Evolutionary conservation across 257 asterid genomes (phyloP).

Genomic region (Plantago major): DNA sequence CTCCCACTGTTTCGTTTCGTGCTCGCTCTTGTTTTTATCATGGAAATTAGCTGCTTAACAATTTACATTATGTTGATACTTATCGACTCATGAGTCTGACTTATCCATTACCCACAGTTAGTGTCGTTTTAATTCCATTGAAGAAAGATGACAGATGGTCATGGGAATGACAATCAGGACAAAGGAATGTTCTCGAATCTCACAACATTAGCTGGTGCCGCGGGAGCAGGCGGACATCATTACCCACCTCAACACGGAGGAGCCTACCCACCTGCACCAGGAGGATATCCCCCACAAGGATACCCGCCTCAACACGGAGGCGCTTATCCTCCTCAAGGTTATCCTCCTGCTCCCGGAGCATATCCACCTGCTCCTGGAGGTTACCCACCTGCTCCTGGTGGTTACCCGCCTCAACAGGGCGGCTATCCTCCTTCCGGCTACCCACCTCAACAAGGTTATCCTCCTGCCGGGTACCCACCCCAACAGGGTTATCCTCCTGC

Average conservation of each 20-base stretch:
- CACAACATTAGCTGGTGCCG: conserved; percentile 53
- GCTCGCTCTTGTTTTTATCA: too few relatives aligned
- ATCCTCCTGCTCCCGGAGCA: conserved; percentile 29
- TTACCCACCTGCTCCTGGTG: conserved; percentile 35
- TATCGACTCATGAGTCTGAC: neutral
- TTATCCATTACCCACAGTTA: conserved; percentile 13
- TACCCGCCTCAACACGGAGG: conserved; percentile 43
- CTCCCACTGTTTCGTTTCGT: too few relatives aligned
- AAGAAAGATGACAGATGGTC: conserved; percentile 40
- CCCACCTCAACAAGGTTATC: conserved; percentile 26
- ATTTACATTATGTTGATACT: neutral
- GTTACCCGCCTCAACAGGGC: conserved; percentile 38
- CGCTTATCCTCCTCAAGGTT: conserved; percentile 37
- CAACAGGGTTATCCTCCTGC: neutral
- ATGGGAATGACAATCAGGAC: conserved; percentile 35
- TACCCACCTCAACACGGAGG: conserved; percentile 31
- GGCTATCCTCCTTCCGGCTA: conserved; percentile 38
- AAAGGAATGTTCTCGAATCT: conserved; percentile 72
- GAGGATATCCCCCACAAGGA: conserved; percentile 32
- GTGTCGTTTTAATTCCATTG: conserved; percentile 10
- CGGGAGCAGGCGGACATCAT: conserved; percentile 34
- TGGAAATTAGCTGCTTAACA: too few relatives aligned
- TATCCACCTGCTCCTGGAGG: conserved; percentile 28
- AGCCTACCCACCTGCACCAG: conserved; percentile 36
- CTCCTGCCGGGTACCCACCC: conserved; percentile 47